Percentiles rank a stretch among this genome's conserved stretches.
Evolutionary conservation across 495 filamentous ascomycete genomes (phyloP).

Genomic region (Podospora bellae-mahoneyi): DNA sequence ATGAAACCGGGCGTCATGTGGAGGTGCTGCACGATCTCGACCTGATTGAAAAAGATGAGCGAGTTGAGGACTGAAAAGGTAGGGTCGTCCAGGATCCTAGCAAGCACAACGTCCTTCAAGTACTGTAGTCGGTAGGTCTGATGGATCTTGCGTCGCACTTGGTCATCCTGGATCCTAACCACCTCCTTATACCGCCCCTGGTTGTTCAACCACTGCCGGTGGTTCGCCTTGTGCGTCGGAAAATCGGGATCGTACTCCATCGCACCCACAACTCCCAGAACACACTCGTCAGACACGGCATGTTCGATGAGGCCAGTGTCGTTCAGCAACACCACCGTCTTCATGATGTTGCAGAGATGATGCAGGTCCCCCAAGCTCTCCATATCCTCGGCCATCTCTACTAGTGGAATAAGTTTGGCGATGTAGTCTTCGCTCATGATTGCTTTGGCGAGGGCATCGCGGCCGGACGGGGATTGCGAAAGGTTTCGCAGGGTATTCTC

Average conservation of each 20-base stretch:
- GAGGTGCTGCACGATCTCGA: slow-evolving; percentile 92
- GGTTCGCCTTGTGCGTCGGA: slow-evolving; percentile 96
- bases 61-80: slow-evolving; percentile 98
- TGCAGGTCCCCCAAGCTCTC: slow-evolving; percentile 85
- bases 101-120: slow-evolving; percentile 96
- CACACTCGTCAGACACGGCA: slow-evolving; percentile 82
- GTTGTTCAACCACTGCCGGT: slow-evolving; percentile 86
- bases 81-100: slow-evolving; percentile 92
- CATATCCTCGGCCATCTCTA: slow-evolving; percentile 83
- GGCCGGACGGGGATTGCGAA: slow-evolving; percentile 67
- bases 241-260: slow-evolving; percentile 98
- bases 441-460: slow-evolving; percentile 86
- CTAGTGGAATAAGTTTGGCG: slow-evolving; percentile 76
- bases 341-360: slow-evolving; percentile 95
- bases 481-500: slow-evolving; percentile 75
- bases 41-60: slow-evolving; percentile 97
- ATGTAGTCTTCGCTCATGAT: slow-evolving; percentile 85
- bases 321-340: slow-evolving; percentile 88
- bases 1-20: slow-evolving; percentile 75
- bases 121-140: slow-evolving; percentile 95
- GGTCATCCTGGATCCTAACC: slow-evolving; percentile 77
- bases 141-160: slow-evolving; percentile 87
- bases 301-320: slow-evolving; percentile 91
- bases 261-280: slow-evolving; percentile 91
- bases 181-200: slow-evolving; percentile 93